A percentile compares a stretch with the other conserved stretches of the same genome.
phyloP scores from a whole-genome alignment of 768 basidiomycete species.

The Suillus sp. region DNA sequence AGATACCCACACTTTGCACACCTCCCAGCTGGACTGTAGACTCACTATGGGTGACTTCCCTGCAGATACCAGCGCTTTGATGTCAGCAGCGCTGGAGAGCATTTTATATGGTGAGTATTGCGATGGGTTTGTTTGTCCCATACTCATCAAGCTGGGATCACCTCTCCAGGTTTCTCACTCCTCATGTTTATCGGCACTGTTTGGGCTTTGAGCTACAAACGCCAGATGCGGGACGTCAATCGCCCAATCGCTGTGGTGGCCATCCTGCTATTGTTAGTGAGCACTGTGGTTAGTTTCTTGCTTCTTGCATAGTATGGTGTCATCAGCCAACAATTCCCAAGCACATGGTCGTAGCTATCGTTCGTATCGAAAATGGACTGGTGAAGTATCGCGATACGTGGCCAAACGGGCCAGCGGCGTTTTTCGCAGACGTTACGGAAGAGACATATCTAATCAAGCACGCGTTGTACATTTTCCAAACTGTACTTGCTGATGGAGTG shows the following conservation, averaged over 20 bases:
- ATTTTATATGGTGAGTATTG: constrained; percentile 2
- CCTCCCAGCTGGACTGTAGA: not conserved
- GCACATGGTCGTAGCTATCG: not conserved
- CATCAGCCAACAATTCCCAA: not conserved
- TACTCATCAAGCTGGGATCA: not conserved
- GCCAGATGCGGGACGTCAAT: constrained; percentile 12
- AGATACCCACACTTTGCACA: not conserved
- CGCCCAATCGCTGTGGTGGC: constrained; percentile 20
- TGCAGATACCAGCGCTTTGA: not conserved
- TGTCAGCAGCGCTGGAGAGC: not conserved
- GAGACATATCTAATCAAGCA: not conserved
- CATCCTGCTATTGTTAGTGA: constrained; percentile 22
- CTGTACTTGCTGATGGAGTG: not conserved
- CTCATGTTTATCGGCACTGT: not conserved
- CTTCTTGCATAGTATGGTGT: not conserved
- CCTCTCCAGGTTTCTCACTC: not conserved
- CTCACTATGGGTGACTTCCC: not conserved
- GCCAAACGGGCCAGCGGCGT: not conserved
- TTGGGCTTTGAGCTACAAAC: not conserved
- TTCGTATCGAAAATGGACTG: not conserved
- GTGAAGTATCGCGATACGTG: not conserved
- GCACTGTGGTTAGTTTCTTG: constrained; percentile 19
- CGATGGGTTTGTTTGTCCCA: not conserved
- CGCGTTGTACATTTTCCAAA: not conserved
- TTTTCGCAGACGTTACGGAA: not conserved